Base-by-base conservation (phyloP, 805 yeast species). In the Sugiyamaella floridensis region DNA sequence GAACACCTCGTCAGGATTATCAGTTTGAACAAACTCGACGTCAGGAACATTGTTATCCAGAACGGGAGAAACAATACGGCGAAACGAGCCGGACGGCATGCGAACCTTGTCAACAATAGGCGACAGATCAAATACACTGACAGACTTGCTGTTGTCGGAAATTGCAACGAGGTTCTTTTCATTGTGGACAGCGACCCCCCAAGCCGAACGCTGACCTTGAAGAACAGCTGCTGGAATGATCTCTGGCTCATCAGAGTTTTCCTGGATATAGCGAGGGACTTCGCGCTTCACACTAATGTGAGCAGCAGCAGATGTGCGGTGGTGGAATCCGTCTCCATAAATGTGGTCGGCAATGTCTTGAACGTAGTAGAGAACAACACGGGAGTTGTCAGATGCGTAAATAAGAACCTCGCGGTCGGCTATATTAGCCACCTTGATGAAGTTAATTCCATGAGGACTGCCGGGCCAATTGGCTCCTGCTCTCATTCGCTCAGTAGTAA, bases 31-130 rank as follows among this genome's bases (percentile, higher is more conserved):
- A 47, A 81, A 71, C 20, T 75, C 63, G 1, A 80, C 76, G 51
- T 74, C 79, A 0, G 89, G 80, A 10, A 83, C 72, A 59, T 84
- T 83, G 58, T 80, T 82, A 7, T 72, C 60, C 15, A 83, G 55
- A 43, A 70, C 71, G 41, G 73, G 76, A 1, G 80, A 66, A 68
- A 19, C 55, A 54, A 10, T 61, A 22, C 14, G 19, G 45, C 18
- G 45, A 14, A 32, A 32, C 12, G 37, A 32, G 8, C 37, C n/a
- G 4, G 37, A 11, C 3, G 37, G 37, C 37, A 32, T 32, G 10
- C 37, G 37, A 14, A 14, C 4, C 4, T 10, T 32, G 8, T 14
- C n/a, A 9, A 28, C 28, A 26, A 7, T 32, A 42, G 7, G 43
- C 19, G 71, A 5, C 79, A 51, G 43, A 16, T 20, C 18, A 20